A percentile compares a stretch with the other conserved stretches of the same genome.
phyloP scores from a whole-genome alignment of 495 filamentous ascomycete species.

The Neurospora cerealis region DNA sequence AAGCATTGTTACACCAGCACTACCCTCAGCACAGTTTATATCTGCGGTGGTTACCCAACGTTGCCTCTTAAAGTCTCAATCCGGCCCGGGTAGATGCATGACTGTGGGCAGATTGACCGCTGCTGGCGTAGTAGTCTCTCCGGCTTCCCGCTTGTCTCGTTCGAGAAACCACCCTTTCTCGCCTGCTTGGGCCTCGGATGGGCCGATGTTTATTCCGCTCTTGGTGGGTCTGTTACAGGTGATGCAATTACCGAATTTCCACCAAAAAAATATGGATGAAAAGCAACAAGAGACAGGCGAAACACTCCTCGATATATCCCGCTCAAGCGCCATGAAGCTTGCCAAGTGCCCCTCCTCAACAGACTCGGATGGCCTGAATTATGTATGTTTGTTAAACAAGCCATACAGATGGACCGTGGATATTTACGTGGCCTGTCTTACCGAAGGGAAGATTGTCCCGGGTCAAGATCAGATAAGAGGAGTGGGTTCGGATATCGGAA shows the following conservation, averaged over 20 bases:
- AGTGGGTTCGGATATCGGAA: neutral
- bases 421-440: neutral
- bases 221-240: neutral
- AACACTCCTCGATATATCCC: neutral
- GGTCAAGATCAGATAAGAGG: neutral
- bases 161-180: neutral
- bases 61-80: neutral
- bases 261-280: neutral
- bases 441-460: neutral
- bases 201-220: neutral
- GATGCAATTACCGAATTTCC: neutral
- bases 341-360: neutral
- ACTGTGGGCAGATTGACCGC: neutral
- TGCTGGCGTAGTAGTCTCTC: neutral
- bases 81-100: neutral
- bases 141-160: neutral
- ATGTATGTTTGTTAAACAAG: neutral
- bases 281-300: neutral
- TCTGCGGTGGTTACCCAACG: neutral
- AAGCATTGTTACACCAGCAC: neutral
- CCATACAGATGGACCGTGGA: neutral
- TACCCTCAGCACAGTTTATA: neutral
- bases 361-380: neutral
- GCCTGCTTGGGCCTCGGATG: neutral
- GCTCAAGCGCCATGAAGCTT: neutral